Base-by-base conservation (phyloP, 768 basidiomycete species). In the Chalciporus pseudorubinellus region DNA sequence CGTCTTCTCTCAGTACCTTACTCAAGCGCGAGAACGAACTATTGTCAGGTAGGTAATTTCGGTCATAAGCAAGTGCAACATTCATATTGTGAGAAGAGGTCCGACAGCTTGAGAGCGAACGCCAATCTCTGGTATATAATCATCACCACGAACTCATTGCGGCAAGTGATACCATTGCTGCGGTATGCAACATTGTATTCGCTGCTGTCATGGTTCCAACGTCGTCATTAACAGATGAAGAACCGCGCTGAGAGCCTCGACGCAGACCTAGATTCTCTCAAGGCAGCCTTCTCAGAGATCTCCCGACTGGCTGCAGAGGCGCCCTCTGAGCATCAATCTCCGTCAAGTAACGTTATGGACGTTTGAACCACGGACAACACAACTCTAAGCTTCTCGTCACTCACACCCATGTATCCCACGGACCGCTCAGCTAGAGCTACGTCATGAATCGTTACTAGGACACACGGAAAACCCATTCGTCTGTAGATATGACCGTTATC, bases 81-180 rank as follows among this genome's bases (percentile, higher is more conserved):
- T 53, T 64, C 24, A 60, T 33, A 12, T 36, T 41, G 11, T 34
- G 14, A 33, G 20, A 38, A 93, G 94, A 95, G 68, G 95, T 97
- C 52, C 78, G 89, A 28, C 82, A 92, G 55, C 71, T 97, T 13
- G 92, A 95, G 50, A 83, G 87, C 61, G 93, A 95, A 62, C 75
- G 91, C 20, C 93, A 97, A 68, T 87, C 89, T 9, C 75, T 97
- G 39, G 93, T 97, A 11, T 97, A 97, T 65, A 93, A 95, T 60
- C 93, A 95, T 63, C 94, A 97, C 61, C 92, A 94, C 52, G 94
- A 97, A 58, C 84, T 97, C 18, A 94, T 97, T 45, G 90, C 91
- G 1, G 94, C 94, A 3, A 92, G 87, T 52, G 90, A 93, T 60
- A 95, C 94, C 9, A 95, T 97, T 57, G 83, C 85, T 53, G 83